phyloP scores from a whole-genome alignment of 805 yeast genomes.

The Ogataea allantospora region DNA sequence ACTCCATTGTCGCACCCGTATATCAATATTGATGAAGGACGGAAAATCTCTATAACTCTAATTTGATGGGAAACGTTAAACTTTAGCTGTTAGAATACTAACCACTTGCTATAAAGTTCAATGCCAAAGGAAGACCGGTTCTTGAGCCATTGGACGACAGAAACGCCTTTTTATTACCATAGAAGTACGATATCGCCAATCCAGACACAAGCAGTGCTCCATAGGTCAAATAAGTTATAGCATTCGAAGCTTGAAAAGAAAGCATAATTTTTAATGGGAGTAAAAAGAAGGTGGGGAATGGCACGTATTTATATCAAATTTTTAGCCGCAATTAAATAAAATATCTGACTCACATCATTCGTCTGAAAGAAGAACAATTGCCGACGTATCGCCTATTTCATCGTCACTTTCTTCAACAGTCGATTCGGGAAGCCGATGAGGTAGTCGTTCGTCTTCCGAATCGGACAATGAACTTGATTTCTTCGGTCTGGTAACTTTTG shows the following conservation, averaged over 20 bases:
- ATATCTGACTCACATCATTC: slow-evolving; percentile 2
- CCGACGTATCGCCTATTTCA: slow-evolving; percentile 18
- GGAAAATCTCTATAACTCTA: neutral
- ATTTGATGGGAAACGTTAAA: slow-evolving; percentile 15
- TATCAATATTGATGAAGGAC: slow-evolving; percentile 31
- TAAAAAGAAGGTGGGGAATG: neutral
- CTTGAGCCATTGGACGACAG: slow-evolving; percentile 80
- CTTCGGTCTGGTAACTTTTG: neutral
- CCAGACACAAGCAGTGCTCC: slow-evolving; percentile 55
- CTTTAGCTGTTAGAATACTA: slow-evolving; percentile 37
- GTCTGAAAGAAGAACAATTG: slow-evolving; percentile 18
- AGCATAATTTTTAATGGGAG: slow-evolving; percentile 29
- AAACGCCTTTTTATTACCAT: slow-evolving; percentile 53
- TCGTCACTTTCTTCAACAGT: slow-evolving; percentile 1
- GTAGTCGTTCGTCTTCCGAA: slow-evolving; percentile 2
- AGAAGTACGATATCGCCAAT: slow-evolving; percentile 56
- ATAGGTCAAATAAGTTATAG: slow-evolving; percentile 61
- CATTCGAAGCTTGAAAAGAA: slow-evolving; percentile 51
- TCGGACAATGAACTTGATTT: slow-evolving; percentile 1
- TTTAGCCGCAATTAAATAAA: neutral
- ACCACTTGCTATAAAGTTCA: slow-evolving; percentile 91
- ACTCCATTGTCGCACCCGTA: slow-evolving; percentile 46
- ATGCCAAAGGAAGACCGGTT: slow-evolving; percentile 73
- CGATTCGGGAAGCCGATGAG: neutral
- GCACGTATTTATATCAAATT: slow-evolving; percentile 4